Conservation (phyloP, 371 early-diverging fungal species). For the Gilbertella persicaria region DNA sequence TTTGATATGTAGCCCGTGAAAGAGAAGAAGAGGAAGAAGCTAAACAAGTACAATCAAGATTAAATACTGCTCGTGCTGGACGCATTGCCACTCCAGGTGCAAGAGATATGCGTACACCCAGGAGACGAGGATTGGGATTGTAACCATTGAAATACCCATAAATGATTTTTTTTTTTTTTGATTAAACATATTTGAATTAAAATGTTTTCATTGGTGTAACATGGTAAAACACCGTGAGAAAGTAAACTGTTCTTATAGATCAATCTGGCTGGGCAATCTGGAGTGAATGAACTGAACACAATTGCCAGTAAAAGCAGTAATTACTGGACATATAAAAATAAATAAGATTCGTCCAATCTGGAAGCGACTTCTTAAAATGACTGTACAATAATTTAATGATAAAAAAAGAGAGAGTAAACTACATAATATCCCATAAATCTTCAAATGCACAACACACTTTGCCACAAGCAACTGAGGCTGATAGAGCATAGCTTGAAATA, state of each 20-base stretch:
- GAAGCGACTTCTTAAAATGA: too few species aligned
- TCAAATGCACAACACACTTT: slow-evolving; percentile 89
- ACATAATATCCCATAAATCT: slow-evolving; percentile 83
- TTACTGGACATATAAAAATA: too few species aligned
- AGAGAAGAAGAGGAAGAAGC: slow-evolving; percentile 45
- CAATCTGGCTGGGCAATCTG: too few species aligned
- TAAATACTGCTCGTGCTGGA: slow-evolving; percentile 35
- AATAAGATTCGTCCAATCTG: too few species aligned
- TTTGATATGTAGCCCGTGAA: slow-evolving; percentile 28
- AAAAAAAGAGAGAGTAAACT: slow-evolving; percentile 8
- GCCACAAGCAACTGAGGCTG: slow-evolving; percentile 92
- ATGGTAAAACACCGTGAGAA: too few species aligned
- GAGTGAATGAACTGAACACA: too few species aligned
- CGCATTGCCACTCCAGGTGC: slow-evolving; percentile 58
- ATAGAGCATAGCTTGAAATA: slow-evolving; percentile 90
- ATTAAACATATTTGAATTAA: too few species aligned
- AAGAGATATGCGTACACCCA: slow-evolving; percentile 45
- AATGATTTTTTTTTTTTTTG: too few species aligned
- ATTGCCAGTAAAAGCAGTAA: too few species aligned
- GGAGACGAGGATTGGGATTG: slow-evolving; percentile 35
- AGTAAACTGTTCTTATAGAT: too few species aligned
- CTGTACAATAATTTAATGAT: too few species aligned
- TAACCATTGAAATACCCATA: slow-evolving; percentile 13
- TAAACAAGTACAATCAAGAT: slow-evolving; percentile 13
- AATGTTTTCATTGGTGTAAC: too few species aligned